Conservation (phyloP, 768 basidiomycete genomes). For the Termitomyces sp. region DNA sequence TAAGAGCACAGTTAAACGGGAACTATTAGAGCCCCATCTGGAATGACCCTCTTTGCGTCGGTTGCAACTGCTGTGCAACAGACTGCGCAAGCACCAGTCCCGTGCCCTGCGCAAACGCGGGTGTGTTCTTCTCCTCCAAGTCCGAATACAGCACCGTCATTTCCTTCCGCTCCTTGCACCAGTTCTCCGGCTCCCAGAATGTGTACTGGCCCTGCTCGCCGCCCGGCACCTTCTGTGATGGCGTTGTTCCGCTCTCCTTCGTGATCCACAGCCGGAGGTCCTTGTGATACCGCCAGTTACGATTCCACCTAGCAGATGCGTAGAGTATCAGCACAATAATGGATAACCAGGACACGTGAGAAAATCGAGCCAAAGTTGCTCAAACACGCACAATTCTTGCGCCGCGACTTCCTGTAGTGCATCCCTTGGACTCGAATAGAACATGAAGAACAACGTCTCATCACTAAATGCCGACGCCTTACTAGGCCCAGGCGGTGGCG, state of each 20-base stretch:
- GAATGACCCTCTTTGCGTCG: conserved; percentile 36
- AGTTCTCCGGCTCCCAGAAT: conserved; percentile 81
- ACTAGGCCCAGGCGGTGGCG: conserved; percentile 73
- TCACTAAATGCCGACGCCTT: conserved; percentile 87
- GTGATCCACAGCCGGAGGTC: conserved; percentile 81
- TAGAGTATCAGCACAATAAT: conserved; percentile 4
- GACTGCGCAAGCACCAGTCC: conserved; percentile 37
- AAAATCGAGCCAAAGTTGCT: neutral
- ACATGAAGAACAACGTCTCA: conserved; percentile 97
- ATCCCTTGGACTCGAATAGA: conserved; percentile 91
- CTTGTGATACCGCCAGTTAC: conserved; percentile 97
- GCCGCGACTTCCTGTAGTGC: conserved; percentile 92
- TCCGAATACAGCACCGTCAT: conserved; percentile 71
- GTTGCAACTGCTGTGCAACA: conserved; percentile 27
- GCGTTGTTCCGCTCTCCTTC: conserved; percentile 76
- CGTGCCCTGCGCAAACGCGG: conserved; percentile 52
- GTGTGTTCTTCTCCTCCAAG: conserved; percentile 65
- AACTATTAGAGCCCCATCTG: conserved; percentile 47
- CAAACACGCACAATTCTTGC: conserved; percentile 78
- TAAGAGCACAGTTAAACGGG: conserved; percentile 19
- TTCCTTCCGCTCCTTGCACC: conserved; percentile 73
- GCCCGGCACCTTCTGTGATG: conserved; percentile 71
- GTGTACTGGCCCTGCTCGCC: conserved; percentile 88
- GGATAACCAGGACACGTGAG: neutral
- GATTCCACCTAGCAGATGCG: conserved; percentile 59